These are phyloP conservation scores for Candida michaelii DNA, from an alignment of 805 yeast genomes.

Conservation along the genomic window DNA sequence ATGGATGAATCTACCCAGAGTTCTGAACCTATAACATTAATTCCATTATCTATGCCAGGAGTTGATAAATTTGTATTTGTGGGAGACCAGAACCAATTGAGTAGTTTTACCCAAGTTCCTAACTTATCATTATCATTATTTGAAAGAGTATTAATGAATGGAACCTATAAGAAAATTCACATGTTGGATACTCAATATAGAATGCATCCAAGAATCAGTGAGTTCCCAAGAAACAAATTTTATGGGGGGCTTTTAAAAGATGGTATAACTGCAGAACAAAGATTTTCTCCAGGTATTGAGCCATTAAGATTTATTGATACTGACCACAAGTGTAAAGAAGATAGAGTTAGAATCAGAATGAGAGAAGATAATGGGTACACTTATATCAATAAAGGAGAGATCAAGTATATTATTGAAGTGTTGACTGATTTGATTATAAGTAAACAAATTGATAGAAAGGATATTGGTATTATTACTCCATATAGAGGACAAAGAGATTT, in stretches of 20 bases:
- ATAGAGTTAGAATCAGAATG: constrained; percentile 46
- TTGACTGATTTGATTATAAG: constrained; percentile 53
- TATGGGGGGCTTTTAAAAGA: constrained; percentile 51
- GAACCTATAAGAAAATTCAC: constrained; percentile 57
- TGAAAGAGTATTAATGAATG: constrained; percentile 63
- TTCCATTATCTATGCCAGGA: constrained; percentile 68
- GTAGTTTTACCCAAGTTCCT: constrained; percentile 69
- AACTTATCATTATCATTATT: constrained; percentile 65
- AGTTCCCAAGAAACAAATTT: constrained; percentile 54
- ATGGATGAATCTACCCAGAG: constrained; percentile 82
- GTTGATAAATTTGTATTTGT: constrained; percentile 67
- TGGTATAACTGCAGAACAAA: constrained; percentile 58
- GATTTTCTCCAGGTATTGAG: constrained; percentile 46
- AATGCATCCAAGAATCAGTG: constrained; percentile 65
- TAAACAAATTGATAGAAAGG: constrained; percentile 47
- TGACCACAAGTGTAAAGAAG: constrained; percentile 46
- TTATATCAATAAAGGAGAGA: constrained; percentile 57
- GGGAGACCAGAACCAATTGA: constrained; percentile 75
- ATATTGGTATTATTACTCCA: constrained; percentile 72
- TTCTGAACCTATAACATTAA: constrained; percentile 68
- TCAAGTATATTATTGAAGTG: constrained; percentile 44
- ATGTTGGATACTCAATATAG: constrained; percentile 71
- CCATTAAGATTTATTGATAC: constrained; percentile 67
- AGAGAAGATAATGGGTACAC: constrained; percentile 57
- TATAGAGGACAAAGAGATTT: constrained; percentile 72